These are phyloP conservation scores for Heteromeles arbutifolia DNA, from an alignment of 306 rosid species.

Conservation along the genomic window DNA sequence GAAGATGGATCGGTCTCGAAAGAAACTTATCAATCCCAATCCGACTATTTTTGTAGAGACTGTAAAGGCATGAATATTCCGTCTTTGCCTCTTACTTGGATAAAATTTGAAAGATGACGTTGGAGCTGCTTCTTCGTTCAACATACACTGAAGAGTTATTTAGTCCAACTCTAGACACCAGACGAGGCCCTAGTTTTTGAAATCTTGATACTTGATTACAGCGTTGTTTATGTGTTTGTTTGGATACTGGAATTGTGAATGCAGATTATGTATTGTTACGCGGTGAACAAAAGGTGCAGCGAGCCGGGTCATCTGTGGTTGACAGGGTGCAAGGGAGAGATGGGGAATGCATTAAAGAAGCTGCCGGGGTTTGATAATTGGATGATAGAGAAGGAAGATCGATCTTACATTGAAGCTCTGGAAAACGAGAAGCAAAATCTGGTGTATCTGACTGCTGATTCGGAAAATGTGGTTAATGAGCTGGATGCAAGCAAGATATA, in stretches of 20 bases:
- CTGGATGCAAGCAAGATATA: slow-evolving; percentile 69
- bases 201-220: background rate
- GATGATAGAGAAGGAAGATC: slow-evolving; percentile 64
- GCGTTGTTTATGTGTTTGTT: background rate
- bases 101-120: too few species aligned
- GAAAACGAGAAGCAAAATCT: slow-evolving; percentile 54
- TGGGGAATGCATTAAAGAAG: slow-evolving; percentile 52
- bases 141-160: too few species aligned
- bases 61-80: too few species aligned
- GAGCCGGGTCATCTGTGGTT: slow-evolving; percentile 83
- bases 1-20: too few species aligned
- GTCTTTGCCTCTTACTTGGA: too few species aligned
- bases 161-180: too few species aligned
- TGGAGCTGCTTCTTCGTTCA: too few species aligned
- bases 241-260: background rate
- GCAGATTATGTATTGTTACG: slow-evolving; percentile 88
- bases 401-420: slow-evolving; percentile 68
- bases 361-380: slow-evolving; percentile 80
- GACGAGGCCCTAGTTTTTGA: too few species aligned
- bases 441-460: slow-evolving; percentile 84
- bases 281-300: slow-evolving; percentile 65
- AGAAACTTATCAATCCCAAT: too few species aligned
- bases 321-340: slow-evolving; percentile 79
- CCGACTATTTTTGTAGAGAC: too few species aligned
- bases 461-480: slow-evolving; percentile 75